Conservation (phyloP, 129 eudicot genomes). For the carrot (Daucus carota) region DNA sequence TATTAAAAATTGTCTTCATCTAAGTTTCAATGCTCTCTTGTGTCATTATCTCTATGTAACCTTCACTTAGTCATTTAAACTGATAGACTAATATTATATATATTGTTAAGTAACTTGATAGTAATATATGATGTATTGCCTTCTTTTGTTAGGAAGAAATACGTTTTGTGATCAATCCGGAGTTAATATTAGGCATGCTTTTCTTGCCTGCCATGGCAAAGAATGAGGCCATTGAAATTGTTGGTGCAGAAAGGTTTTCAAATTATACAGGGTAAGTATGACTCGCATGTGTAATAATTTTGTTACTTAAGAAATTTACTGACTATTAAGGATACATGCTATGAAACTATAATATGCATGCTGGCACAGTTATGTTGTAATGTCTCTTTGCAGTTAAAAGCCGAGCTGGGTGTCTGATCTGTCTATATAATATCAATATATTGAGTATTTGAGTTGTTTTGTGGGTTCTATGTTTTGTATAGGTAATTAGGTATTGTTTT, state of each 20-base stretch:
- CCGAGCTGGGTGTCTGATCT: not conserved
- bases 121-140: slow-evolving; percentile 1
- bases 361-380: not conserved
- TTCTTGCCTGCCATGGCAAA: slow-evolving; percentile 87
- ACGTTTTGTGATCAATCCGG: slow-evolving; percentile 96
- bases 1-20: not conserved
- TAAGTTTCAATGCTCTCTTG: not conserved
- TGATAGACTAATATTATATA: not conserved
- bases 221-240: slow-evolving; percentile 89
- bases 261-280: slow-evolving; percentile 63
- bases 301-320: not conserved
- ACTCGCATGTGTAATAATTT: not conserved
- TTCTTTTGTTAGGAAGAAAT: slow-evolving; percentile 66
- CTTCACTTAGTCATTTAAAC: not conserved
- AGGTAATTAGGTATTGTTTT: not conserved
- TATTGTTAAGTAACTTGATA: not conserved
- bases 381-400: not conserved
- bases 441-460: not conserved
- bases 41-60: not conserved
- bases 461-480: not conserved
- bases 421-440: not conserved
- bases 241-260: slow-evolving; percentile 84
- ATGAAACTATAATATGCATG: not conserved
- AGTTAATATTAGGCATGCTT: slow-evolving; percentile 83
- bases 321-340: not conserved